Evolutionary conservation across 176 grass and related monocot genomes (phyloP).

Genomic region (Zoysia pacifica): DNA sequence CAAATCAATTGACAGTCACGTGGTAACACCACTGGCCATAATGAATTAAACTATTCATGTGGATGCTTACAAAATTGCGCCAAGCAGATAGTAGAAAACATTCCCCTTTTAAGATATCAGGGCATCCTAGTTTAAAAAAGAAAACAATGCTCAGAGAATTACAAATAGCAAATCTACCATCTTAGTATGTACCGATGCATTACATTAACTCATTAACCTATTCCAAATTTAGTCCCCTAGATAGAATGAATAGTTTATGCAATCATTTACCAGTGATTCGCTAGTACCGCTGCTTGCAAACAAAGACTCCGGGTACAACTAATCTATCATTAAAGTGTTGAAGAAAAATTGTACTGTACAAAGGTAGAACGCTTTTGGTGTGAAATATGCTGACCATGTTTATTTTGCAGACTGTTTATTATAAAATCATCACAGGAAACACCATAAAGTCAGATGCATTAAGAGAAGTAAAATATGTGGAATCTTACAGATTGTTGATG

Average conservation of each 20-base stretch:
- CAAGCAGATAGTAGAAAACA: background rate
- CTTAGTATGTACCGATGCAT: background rate
- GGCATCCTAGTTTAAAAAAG: background rate
- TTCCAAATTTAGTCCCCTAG: background rate
- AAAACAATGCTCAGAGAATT: background rate
- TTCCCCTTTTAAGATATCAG: background rate
- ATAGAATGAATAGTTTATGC: background rate
- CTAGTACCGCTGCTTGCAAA: background rate
- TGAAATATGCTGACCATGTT: background rate
- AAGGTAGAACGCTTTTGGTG: background rate
- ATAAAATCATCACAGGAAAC: background rate
- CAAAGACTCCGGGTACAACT: background rate
- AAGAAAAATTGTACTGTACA: background rate
- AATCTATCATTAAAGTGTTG: background rate
- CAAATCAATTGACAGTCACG: conserved; percentile 15
- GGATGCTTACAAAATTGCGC: background rate
- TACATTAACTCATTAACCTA: background rate
- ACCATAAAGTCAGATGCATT: background rate
- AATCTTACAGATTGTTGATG: conserved; percentile 78
- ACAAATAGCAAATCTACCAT: background rate
- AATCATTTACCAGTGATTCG: background rate
- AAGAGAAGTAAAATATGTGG: background rate
- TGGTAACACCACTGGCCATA: conserved; percentile 6
- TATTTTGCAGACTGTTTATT: background rate
- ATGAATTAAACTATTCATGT: conserved; percentile 18